A percentile compares a stretch with the other conserved stretches of the same genome.
Evolutionary conservation across 176 grass and related monocot genomes (phyloP).

Genomic region (Triticum turgidum): DNA sequence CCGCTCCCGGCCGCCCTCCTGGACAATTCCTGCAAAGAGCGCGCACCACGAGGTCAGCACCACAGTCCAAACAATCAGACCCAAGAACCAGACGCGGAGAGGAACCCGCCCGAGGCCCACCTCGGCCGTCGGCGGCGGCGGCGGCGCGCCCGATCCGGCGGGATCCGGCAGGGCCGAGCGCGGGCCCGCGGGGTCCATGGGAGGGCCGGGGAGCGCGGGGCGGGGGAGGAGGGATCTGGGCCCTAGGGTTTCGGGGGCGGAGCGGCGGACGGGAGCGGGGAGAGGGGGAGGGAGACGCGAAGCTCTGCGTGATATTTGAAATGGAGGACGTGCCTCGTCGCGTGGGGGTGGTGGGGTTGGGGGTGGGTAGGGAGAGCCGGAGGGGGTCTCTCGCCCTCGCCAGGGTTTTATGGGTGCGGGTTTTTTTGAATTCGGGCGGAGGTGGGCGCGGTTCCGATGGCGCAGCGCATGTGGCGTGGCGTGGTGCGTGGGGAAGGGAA

Average conservation of each 20-base stretch:
- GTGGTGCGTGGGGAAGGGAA: no score
- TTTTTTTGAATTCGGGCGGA: slow-evolving; percentile 60
- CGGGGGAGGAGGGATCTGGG: slow-evolving; percentile 10
- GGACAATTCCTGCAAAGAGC: slow-evolving; percentile 33
- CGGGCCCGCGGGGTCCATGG: slow-evolving; percentile 41
- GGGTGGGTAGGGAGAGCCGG: neutral
- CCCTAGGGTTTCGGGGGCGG: slow-evolving; percentile 41
- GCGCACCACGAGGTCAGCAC: neutral
- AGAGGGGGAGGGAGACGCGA: neutral
- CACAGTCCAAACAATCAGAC: neutral
- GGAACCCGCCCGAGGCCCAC: neutral
- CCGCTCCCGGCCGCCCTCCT: neutral
- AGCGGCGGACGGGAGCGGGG: neutral
- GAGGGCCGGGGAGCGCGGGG: neutral
- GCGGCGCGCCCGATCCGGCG: slow-evolving; percentile 36
- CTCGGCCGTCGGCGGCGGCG: neutral
- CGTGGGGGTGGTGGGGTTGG: neutral
- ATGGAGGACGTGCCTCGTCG: neutral
- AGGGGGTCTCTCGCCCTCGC: no score
- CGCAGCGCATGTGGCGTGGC: neutral
- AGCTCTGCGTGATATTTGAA: slow-evolving; percentile 19
- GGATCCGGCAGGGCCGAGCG: slow-evolving; percentile 26
- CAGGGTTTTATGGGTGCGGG: slow-evolving; percentile 23
- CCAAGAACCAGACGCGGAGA: no score
- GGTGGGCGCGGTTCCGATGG: slow-evolving; percentile 46